Percentiles rank a stretch among this genome's conserved stretches.
phyloP scores from a whole-genome alignment of 345 rosid species.

The Camelina sativa region DNA sequence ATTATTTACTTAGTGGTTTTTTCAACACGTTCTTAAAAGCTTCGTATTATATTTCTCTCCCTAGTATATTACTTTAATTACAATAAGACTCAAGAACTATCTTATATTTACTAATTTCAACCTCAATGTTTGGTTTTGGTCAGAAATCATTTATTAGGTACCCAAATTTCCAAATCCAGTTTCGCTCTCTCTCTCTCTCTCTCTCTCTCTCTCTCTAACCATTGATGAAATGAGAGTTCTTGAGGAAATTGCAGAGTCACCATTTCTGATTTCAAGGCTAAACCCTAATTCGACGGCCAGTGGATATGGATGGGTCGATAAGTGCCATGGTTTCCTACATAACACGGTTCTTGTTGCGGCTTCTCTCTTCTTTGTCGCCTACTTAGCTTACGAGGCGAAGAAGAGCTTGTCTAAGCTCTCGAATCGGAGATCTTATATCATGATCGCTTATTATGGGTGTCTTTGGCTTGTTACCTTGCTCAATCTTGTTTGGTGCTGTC shows the following conservation, averaged over 20 bases:
- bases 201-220: not conserved
- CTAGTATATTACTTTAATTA: not conserved
- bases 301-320: constrained; percentile 58
- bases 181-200: not conserved
- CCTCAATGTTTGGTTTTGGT: constrained; percentile 1
- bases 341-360: constrained; percentile 59
- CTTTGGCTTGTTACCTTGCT: constrained; percentile 94
- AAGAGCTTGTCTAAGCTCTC: constrained; percentile 70
- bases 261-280: constrained; percentile 44
- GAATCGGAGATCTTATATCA: constrained; percentile 77
- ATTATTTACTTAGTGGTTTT: constrained; percentile 5
- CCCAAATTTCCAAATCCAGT: constrained; percentile 13
- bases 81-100: not conserved
- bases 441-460: constrained; percentile 79
- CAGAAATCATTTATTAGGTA: not conserved
- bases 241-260: constrained; percentile 38
- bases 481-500: constrained; percentile 81
- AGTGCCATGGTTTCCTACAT: constrained; percentile 84
- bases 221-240: constrained; percentile 43
- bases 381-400: constrained; percentile 73
- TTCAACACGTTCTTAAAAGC: not conserved
- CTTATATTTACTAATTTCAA: not conserved
- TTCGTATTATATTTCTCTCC: not conserved
- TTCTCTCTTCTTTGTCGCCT: constrained; percentile 67
- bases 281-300: constrained; percentile 45